Percentiles rank a stretch among this genome's conserved stretches.
phyloP scores from a whole-genome alignment of 192 early-diverging fungal species.

The Diversispora eburnea region DNA sequence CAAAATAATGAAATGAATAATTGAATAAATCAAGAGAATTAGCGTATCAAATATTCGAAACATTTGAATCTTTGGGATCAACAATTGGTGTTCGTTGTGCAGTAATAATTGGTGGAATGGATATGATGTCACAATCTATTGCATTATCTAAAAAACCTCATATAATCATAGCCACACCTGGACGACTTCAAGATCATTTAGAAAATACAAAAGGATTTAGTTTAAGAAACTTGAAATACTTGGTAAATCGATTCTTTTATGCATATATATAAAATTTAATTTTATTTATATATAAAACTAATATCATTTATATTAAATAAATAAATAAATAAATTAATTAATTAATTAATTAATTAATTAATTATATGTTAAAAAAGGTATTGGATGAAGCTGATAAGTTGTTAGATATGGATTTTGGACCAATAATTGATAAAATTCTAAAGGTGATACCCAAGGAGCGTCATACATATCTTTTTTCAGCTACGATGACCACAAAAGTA shows the following conservation, averaged over 20 bases:
- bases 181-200: constrained; percentile 91
- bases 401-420: constrained; percentile 93
- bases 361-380: constrained; percentile 36
- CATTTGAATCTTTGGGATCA: constrained; percentile 85
- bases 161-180: constrained; percentile 92
- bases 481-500: constrained; percentile 98
- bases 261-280: too few relatives aligned
- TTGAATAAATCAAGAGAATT: constrained; percentile 61
- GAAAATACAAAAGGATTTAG: constrained; percentile 99
- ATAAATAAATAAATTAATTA: neutral
- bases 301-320: too few relatives aligned
- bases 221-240: constrained; percentile 83
- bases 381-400: constrained; percentile 93
- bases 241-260: constrained; percentile 41
- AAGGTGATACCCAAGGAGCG: constrained; percentile 89
- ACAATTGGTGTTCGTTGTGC: constrained; percentile 89
- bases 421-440: constrained; percentile 93
- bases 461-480: constrained; percentile 92
- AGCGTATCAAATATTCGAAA: constrained; percentile 91
- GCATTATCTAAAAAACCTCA: constrained; percentile 94
- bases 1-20: neutral
- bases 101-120: constrained; percentile 95
- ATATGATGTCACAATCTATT: constrained; percentile 94
- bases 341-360: neutral
- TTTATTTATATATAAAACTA: neutral